Percentiles rank a stretch among this genome's conserved stretches.
phyloP scores from a whole-genome alignment of 352 stramenopile genomes.

The Pythium rishiriense region DNA sequence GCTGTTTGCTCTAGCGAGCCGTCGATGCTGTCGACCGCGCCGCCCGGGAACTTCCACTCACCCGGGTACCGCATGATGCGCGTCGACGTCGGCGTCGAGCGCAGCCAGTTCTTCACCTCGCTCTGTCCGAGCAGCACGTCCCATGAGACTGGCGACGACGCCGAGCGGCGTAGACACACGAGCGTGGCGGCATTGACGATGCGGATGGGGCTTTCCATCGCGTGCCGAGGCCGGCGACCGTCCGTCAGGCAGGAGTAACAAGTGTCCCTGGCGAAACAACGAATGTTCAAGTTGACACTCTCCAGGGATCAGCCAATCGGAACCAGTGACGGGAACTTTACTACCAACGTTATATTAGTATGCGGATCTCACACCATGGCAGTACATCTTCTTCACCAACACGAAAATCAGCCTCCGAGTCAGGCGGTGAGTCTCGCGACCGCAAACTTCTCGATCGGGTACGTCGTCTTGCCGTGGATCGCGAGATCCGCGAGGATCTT shows the following conservation, averaged over 20 bases:
- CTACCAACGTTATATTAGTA: slow-evolving; percentile 4
- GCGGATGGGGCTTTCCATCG: slow-evolving; percentile 28
- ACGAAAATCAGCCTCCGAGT: too few species aligned
- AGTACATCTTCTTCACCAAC: too few species aligned
- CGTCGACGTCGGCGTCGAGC: slow-evolving; percentile 37
- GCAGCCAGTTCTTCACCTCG: slow-evolving; percentile 72
- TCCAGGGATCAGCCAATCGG: slow-evolving; percentile 14
- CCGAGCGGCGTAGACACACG: slow-evolving; percentile 33
- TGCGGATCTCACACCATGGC: not conserved
- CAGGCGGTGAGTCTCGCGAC: slow-evolving; percentile 3
- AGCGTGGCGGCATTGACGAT: slow-evolving; percentile 40
- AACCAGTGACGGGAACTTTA: not conserved
- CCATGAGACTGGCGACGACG: slow-evolving; percentile 32
- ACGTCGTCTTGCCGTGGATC: slow-evolving; percentile 41
- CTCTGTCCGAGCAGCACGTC: slow-evolving; percentile 63
- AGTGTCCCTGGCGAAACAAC: too few species aligned
- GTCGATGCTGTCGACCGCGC: slow-evolving; percentile 46
- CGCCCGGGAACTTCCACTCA: slow-evolving; percentile 69
- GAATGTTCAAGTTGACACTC: slow-evolving; percentile 10
- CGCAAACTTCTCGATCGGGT: slow-evolving; percentile 40
- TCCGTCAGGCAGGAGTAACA: too few species aligned
- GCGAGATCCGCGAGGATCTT: slow-evolving; percentile 76
- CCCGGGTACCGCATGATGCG: slow-evolving; percentile 66
- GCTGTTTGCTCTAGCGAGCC: slow-evolving; percentile 37
- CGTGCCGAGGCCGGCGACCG: not conserved